These are phyloP conservation scores for Aspergillus neoniger DNA, from an alignment of 2,329 filamentous ascomycete species.

Conservation along the genomic window DNA sequence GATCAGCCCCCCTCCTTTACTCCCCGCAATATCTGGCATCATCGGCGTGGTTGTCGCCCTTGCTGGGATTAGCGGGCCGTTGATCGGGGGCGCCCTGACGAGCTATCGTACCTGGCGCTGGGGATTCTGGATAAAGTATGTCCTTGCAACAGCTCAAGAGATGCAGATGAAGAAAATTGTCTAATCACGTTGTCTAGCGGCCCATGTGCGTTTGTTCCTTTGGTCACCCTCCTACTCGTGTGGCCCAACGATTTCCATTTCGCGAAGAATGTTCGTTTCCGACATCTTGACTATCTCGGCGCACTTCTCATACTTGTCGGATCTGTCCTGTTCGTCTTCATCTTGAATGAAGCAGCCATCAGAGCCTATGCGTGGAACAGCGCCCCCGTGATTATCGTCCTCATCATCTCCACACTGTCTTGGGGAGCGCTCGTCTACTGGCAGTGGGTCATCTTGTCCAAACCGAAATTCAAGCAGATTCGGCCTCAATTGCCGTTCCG, in stretches of 20 bases:
- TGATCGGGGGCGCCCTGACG: slow-evolving; percentile 7
- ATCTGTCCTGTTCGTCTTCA: slow-evolving; percentile 9
- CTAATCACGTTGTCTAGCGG: neutral
- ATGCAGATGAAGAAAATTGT: neutral
- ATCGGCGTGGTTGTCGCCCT: slow-evolving; percentile 1
- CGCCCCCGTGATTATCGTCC: neutral
- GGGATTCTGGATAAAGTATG: slow-evolving; percentile 9
- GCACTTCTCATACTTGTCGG: slow-evolving; percentile 4
- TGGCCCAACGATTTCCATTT: slow-evolving; percentile 7
- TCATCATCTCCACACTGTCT: slow-evolving; percentile 8
- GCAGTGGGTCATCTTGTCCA: neutral
- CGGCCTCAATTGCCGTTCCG: slow-evolving; percentile 6
- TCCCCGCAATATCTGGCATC: slow-evolving; percentile 9
- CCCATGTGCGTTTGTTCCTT: slow-evolving; percentile 3
- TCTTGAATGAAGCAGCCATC: slow-evolving; percentile 7
- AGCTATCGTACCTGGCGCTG: slow-evolving; percentile 5
- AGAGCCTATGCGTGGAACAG: slow-evolving; percentile 6
- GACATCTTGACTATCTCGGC: slow-evolving; percentile 7
- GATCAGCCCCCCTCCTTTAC: neutral
- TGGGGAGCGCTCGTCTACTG: slow-evolving; percentile 7
- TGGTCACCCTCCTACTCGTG: neutral
- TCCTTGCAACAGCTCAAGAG: neutral
- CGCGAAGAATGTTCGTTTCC: slow-evolving; percentile 9
- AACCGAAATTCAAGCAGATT: slow-evolving; percentile 1
- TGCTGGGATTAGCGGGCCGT: slow-evolving; percentile 8